Percentiles rank a stretch among this genome's conserved stretches.
Conservation (phyloP, 352 stramenopile species). For the Phytopythium mirpurense region DNA sequence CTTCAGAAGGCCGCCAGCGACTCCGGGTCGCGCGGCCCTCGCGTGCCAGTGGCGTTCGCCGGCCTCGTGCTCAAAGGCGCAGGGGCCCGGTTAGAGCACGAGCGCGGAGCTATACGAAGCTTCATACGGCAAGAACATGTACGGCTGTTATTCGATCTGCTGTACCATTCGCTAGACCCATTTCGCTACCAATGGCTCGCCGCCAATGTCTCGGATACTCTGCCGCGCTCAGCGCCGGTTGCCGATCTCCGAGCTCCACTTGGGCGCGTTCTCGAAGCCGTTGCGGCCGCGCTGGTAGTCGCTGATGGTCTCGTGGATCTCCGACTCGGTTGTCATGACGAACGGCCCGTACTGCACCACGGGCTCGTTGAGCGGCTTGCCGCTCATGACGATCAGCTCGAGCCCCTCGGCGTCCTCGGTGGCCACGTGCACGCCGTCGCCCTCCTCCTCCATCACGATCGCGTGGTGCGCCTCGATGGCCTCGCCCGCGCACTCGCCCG, state of each 20-base stretch:
- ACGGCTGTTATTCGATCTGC: too few relatives aligned
- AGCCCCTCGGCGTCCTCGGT: constrained; percentile 22
- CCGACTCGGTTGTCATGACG: constrained; percentile 56
- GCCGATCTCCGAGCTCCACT: constrained; percentile 48
- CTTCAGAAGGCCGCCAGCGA: too few relatives aligned
- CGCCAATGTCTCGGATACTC: background rate
- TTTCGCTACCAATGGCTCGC: background rate
- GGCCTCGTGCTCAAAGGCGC: too few relatives aligned
- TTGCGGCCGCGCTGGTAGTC: constrained; percentile 51
- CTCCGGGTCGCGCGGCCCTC: too few relatives aligned
- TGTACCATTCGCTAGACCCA: too few relatives aligned
- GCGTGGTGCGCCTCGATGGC: constrained; percentile 33
- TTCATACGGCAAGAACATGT: too few relatives aligned
- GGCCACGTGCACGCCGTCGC: constrained; percentile 40
- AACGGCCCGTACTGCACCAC: constrained; percentile 68
- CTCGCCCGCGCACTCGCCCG: constrained; percentile 18
- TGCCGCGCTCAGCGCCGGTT: constrained; percentile 15
- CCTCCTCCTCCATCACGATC: constrained; percentile 44
- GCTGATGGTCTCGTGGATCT: constrained; percentile 46
- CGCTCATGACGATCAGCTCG: constrained; percentile 49
- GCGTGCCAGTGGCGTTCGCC: too few relatives aligned
- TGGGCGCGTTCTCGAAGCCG: constrained; percentile 57
- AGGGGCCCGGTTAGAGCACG: too few relatives aligned
- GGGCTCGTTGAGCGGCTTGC: constrained; percentile 50
- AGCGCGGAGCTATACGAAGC: too few relatives aligned